Base-by-base conservation (phyloP, 2,329 filamentous ascomycete species). In the Xylaria sp. region DNA sequence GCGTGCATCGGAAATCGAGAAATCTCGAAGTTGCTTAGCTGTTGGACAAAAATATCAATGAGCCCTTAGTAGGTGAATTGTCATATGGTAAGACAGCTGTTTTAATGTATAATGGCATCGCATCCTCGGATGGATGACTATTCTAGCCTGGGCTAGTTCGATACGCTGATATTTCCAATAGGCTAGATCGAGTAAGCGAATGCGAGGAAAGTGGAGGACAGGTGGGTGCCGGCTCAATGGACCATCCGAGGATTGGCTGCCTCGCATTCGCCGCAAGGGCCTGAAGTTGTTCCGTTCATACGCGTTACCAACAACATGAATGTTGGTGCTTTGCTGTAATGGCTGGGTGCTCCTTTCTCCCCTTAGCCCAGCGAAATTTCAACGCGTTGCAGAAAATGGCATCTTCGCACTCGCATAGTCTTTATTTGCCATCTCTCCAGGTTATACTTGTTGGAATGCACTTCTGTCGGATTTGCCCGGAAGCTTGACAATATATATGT, bases 161-260 rank as follows among this genome's bases (percentile, higher is more conserved):
- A 44, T 56, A 28, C 31, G n/a, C 55, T 31, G 23, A 50, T 60
- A 61, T 25, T 23, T n/a, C 64, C 44, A 39, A 57, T 64, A 48
- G 55, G 57, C 39, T 15, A 28, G 59, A 31, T 39, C 28, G 50
- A 48, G 57, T 31, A 69, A 70, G 65, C 69, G 69, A 70, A 63
- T 70, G 69, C 61, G 69, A 70, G 54, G 37, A 41, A 25, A 63
- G 15, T 46, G 57, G 56, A 58, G 54, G 54, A 39, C 13, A 57
- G 54, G 34, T 41, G 12, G 34, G 25, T 10, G n/a, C 61, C 50
- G 18, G 39, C 7, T 15, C n/a, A 12, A 54, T 18, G 37, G 34
- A 18, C 23, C 3, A 66, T n/a, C 50, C 59, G 46, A 56, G 13
- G 50, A 69, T 60, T 60, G 55, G 46, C 48, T 44, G 46, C 48